Conservation (phyloP, 257 asterid species). For the Rubia yunnanensis region DNA sequence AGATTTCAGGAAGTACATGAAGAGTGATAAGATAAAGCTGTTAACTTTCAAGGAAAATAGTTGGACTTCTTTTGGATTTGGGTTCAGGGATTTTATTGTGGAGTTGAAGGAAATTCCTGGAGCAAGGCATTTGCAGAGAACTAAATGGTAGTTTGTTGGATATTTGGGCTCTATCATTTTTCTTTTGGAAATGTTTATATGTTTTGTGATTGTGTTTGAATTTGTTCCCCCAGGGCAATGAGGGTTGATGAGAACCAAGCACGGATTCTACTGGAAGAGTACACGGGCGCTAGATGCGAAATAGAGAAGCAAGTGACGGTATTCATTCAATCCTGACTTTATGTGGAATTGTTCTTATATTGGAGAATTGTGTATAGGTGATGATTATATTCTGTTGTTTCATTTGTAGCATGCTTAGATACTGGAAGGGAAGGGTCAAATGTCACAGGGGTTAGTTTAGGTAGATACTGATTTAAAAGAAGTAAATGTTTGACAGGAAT, state of each 20-base stretch:
- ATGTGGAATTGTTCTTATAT: conserved; percentile 3
- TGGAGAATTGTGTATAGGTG: conserved; percentile 2
- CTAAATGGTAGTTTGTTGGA: conserved; percentile 61
- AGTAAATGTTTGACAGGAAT: not conserved
- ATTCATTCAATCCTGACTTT: conserved; percentile 9
- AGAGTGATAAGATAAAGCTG: conserved; percentile 64
- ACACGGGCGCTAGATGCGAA: conserved; percentile 68
- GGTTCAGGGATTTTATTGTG: conserved; percentile 58
- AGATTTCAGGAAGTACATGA: conserved; percentile 59
- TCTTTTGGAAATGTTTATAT: conserved; percentile 7
- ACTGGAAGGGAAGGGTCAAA: not conserved
- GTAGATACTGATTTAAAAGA: not conserved
- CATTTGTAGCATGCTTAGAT: not conserved
- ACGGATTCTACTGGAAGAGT: conserved; percentile 46
- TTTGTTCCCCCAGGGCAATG: conserved; percentile 52
- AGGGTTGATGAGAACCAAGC: conserved; percentile 55
- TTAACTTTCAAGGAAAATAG: conserved; percentile 61
- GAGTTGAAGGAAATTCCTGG: conserved; percentile 91
- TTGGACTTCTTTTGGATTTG: conserved; percentile 26
- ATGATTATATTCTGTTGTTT: not conserved
- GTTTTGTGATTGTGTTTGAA: conserved; percentile 7
- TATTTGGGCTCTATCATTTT: conserved; percentile 10
- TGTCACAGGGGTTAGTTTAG: not conserved
- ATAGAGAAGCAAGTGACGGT: conserved; percentile 87
- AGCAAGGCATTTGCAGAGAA: conserved; percentile 64